These are phyloP conservation scores for Eragrostis tef DNA, from an alignment of 202 grass and related monocot species.

Conservation along the genomic window DNA sequence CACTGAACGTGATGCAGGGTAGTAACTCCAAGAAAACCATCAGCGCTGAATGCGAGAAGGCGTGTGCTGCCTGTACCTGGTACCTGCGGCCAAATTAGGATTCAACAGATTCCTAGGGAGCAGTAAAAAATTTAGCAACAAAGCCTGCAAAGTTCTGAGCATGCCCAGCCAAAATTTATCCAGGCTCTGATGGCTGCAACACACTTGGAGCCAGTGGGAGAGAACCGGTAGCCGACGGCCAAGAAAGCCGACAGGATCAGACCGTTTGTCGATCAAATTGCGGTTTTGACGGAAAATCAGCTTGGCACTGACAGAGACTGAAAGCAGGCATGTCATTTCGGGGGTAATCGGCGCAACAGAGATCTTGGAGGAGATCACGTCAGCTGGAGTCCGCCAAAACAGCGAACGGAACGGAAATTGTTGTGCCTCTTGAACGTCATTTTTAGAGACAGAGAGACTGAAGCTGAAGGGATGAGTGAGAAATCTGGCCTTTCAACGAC, in stretches of 20 bases:
- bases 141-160: no score
- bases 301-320: no score
- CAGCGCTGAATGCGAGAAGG: no score
- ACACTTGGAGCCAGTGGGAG: no score
- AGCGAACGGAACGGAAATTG: neutral
- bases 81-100: no score
- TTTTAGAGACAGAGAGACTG: neutral
- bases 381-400: neutral
- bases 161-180: no score
- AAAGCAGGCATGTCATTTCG: neutral
- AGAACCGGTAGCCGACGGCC: neutral
- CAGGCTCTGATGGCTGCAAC: no score
- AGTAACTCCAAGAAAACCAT: no score
- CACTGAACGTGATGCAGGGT: no score
- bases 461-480: neutral
- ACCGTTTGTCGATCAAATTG: slow-evolving; percentile 15
- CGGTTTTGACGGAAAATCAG: neutral
- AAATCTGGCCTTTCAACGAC: neutral
- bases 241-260: slow-evolving; percentile 10
- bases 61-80: no score
- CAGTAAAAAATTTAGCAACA: no score
- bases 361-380: neutral
- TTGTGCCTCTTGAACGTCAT: neutral
- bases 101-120: no score
- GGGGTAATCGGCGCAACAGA: neutral